A percentile compares a stretch with the other conserved stretches of the same genome.
Conservation (phyloP, 2,329 filamentous ascomycete genomes). For the Lojkania enalia region DNA sequence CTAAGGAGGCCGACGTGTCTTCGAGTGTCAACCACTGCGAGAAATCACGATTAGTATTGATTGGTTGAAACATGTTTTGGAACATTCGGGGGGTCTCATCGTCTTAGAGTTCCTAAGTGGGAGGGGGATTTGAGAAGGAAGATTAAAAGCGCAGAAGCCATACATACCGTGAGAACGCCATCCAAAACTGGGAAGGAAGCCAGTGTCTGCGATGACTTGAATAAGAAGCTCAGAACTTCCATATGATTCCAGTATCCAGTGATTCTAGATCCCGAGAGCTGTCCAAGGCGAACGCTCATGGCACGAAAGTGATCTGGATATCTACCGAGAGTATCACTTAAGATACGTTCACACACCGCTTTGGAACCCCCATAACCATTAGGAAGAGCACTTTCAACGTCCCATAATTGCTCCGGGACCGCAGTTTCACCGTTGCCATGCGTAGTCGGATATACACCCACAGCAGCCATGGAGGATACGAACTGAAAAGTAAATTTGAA, state of each 20-base stretch:
- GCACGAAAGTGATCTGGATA: constrained; percentile 47
- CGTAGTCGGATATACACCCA: constrained; percentile 34
- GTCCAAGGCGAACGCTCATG: constrained; percentile 29
- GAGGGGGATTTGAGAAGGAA: no score
- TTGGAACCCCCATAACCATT: constrained; percentile 28
- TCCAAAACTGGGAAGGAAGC: constrained; percentile 3
- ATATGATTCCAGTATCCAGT: constrained; percentile 10
- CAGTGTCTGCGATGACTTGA: constrained; percentile 10
- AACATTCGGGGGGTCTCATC: no score
- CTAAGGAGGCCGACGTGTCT: constrained; percentile 23
- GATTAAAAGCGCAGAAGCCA: no score
- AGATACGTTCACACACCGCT: constrained; percentile 11
- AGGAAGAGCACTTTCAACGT: constrained; percentile 37
- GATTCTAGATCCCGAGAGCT: constrained; percentile 5
- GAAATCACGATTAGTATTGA: no score
- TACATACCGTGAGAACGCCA: constrained; percentile 10
- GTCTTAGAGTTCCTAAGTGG: no score
- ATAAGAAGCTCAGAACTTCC: constrained; percentile 10
- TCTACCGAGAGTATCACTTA: not conserved
- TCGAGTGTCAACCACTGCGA: constrained; percentile 14
- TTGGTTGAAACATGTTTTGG: no score
- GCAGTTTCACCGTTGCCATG: constrained; percentile 6
- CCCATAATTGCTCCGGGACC: not conserved
- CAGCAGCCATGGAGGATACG: constrained; percentile 47
- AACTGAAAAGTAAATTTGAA: constrained; percentile 38